Percentiles rank a stretch among this genome's conserved stretches.
phyloP scores from a whole-genome alignment of 371 early-diverging fungal genomes.

The Mucor mucedo region DNA sequence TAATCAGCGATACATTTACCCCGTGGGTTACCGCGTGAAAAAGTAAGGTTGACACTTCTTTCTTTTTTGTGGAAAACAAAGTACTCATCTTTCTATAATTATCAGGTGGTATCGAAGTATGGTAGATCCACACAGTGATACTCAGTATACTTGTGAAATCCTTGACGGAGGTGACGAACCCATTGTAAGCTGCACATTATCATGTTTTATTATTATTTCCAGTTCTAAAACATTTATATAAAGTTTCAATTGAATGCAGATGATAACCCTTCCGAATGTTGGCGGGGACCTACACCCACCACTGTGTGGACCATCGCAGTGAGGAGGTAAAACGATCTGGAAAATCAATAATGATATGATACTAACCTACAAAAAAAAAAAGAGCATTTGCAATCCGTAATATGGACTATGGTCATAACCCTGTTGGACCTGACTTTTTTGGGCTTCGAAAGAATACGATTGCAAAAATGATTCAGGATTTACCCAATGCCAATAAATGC shows the following conservation, averaged over 20 bases:
- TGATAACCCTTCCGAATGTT: constrained; percentile 43
- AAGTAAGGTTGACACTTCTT: constrained; percentile 33
- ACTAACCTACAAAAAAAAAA: neutral
- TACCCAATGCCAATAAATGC: constrained; percentile 78
- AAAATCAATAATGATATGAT: neutral
- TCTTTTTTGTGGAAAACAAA: neutral
- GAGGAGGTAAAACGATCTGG: constrained; percentile 26
- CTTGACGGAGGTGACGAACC: constrained; percentile 83
- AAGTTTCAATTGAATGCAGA: constrained; percentile 46
- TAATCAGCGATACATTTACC: constrained; percentile 88
- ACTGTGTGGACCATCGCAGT: constrained; percentile 50
- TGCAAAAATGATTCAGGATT: constrained; percentile 85
- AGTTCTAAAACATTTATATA: too few species aligned
- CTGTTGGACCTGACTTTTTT: constrained; percentile 89
- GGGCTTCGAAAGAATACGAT: constrained; percentile 87
- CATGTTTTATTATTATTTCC: neutral
- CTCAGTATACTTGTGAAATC: constrained; percentile 77
- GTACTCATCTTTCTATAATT: neutral
- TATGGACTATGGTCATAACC: constrained; percentile 76
- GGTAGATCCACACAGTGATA: constrained; percentile 64
- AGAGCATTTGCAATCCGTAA: constrained; percentile 68
- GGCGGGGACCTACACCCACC: constrained; percentile 45
- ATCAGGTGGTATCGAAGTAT: constrained; percentile 72
- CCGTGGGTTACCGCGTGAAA: constrained; percentile 81
- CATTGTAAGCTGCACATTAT: constrained; percentile 27